Base-by-base conservation (phyloP, 1,139 yeast genomes). In the Yamadazyma trypodendri region DNA sequence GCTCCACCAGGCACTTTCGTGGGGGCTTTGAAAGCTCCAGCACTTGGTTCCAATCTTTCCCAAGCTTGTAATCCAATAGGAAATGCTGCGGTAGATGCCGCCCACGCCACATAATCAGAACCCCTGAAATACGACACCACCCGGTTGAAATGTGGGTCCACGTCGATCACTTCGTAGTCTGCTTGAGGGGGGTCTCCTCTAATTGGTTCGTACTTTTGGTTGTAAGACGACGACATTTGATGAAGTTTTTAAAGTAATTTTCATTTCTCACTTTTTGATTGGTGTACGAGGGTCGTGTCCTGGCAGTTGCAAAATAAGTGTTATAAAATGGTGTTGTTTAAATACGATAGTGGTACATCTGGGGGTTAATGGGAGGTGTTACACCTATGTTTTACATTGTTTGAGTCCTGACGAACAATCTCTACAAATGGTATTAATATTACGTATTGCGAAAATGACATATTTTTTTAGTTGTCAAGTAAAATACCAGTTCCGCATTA, bases 61-160 rank as follows among this genome's bases (percentile, higher is more conserved):
- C 84, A 74, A 15, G 74, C 65, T 42, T 74, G 67, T 48, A 84
- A 66, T 15, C 81, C 72, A 31, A 77, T 62, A 25, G 95, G 95
- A 54, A 70, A 61, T 25, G 79, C 87, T 11, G 76, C 79, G 12
- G 77, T 77, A 4, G 87, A 69, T n/a, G 75, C 72, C 3, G 78
- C 88, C 83, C 88, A 79, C 29, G 68, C 61, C 12, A 69, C 75
- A 54, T 77, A 78, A 62, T 87, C 96, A 9, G 82, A 69, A 15
- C 75, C 60, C 57, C 96, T 74, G 61, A 86, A 79, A 65, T 82
- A 87, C 33, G 80, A 68, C 18, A 87, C 79, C 24, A 87, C 95
- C 48, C 87, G 72, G 39, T 61, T 55, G 62, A 86, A 84, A 49
- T 81, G 80, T 30, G 96, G 96, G 59, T 87, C 96, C 40, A 77